phyloP scores from a whole-genome alignment of 1,284 basidiomycete genomes.

The Pholiota adiposa region DNA sequence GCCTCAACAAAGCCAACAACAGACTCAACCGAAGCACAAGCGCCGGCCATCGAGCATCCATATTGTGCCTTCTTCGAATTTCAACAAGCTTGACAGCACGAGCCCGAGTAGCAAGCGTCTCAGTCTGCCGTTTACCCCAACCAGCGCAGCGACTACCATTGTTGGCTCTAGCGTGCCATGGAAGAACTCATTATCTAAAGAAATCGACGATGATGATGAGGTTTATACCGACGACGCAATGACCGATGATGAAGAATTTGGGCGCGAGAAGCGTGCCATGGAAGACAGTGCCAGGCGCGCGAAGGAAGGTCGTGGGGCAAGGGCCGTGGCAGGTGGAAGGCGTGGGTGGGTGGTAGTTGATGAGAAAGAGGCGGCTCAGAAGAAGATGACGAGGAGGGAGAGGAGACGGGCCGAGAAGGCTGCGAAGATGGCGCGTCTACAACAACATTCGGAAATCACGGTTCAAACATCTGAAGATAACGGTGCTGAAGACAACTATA shows the following conservation, averaged over 20 bases:
- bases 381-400: not conserved
- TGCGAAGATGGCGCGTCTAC: not conserved
- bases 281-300: conserved; percentile 33
- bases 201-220: conserved; percentile 25
- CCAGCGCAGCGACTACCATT: conserved; percentile 45
- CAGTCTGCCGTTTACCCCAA: conserved; percentile 69
- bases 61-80: conserved; percentile 27
- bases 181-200: conserved; percentile 14
- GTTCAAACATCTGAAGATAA: conserved; percentile 15
- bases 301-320: conserved; percentile 28
- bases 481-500: conserved; percentile 19
- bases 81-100: not conserved
- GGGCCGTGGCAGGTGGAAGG: not conserved
- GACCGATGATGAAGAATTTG: conserved; percentile 13
- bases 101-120: conserved; percentile 37
- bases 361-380: conserved; percentile 19
- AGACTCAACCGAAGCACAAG: not conserved
- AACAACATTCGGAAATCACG: not conserved
- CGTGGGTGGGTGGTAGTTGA: conserved; percentile 37
- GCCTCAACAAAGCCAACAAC: conserved; percentile 9
- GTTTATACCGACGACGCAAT: not conserved
- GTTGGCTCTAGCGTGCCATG: conserved; percentile 15
- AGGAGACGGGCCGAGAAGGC: conserved; percentile 6
- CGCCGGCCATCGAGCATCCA: conserved; percentile 42
- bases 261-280: conserved; percentile 30